These are phyloP conservation scores for Pyrenophora tritici-repentis DNA, from an alignment of 2,329 filamentous ascomycete species.

Conservation along the genomic window DNA sequence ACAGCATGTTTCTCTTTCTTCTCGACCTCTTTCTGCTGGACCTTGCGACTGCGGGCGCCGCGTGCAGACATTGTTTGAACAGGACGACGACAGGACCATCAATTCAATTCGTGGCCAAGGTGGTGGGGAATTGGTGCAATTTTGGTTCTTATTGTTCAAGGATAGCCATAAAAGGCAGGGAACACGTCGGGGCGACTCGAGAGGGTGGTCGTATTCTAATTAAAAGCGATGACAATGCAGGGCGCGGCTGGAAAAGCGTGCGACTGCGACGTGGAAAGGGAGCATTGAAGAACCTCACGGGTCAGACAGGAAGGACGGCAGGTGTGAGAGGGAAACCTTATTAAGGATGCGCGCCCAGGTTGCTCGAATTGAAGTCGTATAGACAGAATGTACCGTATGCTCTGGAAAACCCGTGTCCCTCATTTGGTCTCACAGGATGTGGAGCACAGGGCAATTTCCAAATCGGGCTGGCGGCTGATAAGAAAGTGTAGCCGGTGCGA, in stretches of 20 bases:
- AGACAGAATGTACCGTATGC: slow-evolving; percentile 28
- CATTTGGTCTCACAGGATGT: slow-evolving; percentile 31
- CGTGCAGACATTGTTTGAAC: slow-evolving; percentile 44
- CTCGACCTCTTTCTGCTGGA: slow-evolving; percentile 47
- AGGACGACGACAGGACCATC: background rate
- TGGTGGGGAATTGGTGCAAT: too few relatives aligned
- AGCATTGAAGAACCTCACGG: slow-evolving; percentile 4
- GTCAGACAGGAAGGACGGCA: background rate
- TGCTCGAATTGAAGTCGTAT: slow-evolving; percentile 28
- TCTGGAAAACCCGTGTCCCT: slow-evolving; percentile 32
- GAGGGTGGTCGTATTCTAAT: background rate
- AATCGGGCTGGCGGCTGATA: slow-evolving; percentile 39
- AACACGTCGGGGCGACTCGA: background rate
- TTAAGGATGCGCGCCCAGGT: slow-evolving; percentile 19
- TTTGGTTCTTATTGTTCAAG: background rate
- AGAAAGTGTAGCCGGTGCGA: slow-evolving; percentile 31
- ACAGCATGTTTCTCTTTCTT: slow-evolving; percentile 47
- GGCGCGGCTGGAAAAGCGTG: slow-evolving; percentile 22
- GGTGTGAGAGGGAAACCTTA: slow-evolving; percentile 9
- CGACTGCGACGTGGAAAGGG: slow-evolving; percentile 9
- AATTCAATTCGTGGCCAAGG: background rate
- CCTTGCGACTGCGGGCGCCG: slow-evolving; percentile 48
- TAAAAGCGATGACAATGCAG: slow-evolving; percentile 6
- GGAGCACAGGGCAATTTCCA: slow-evolving; percentile 33
- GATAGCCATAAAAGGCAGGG: background rate